Evolutionary conservation across 768 basidiomycete species (phyloP), one percentile per base, ranked within the genome.

Genomic region (Phallus indusiatus): DNA sequence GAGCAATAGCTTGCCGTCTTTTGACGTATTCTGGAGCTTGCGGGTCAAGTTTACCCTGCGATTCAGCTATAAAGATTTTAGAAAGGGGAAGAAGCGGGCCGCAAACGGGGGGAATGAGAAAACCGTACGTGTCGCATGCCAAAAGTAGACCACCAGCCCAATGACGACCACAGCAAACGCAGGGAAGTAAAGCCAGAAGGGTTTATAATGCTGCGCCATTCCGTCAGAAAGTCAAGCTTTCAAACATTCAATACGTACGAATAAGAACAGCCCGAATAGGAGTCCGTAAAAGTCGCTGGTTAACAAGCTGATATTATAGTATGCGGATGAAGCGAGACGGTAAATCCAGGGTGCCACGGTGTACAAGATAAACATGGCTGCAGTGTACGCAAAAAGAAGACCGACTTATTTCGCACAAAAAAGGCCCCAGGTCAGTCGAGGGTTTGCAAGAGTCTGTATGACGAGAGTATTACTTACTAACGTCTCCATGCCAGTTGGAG

Each of bases 171-270:
- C 75, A 0, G 71, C 77, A 65, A 87, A 94, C 0, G 91, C 79
- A 61, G 85, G 74, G 72, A 94, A 94, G 76, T 94, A 93, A 16
- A 94, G 78, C 90, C 90, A 94, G 75, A 81, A 93, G 3, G 91
- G 91, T 48, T 73, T 70, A 73, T 81, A 92, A 64, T 90, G 85
- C 90, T 92, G 63, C 55, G 59, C 14, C 42, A 42, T 2, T n/a
- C 12, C 2, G 9, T 42, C 12, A 42, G 4, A 14, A 46, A 22
- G 22, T 17, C 22, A 48, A 35, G 48, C 24, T 62, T 20, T 35
- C 52, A 17, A 17, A 46, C 36, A 55, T 12, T 69, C 52, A 28
- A 59, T 17, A 67, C 66, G 53, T 47, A 81, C 80, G 69, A 76
- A 81, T 61, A 81, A 73, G 74, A 82, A 81, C 22, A 81, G 67